Percentiles rank a stretch among this genome's conserved stretches.
These are phyloP conservation scores for Septoria petroselini DNA, from an alignment of 2,329 filamentous ascomycete species.

Conservation along the genomic window DNA sequence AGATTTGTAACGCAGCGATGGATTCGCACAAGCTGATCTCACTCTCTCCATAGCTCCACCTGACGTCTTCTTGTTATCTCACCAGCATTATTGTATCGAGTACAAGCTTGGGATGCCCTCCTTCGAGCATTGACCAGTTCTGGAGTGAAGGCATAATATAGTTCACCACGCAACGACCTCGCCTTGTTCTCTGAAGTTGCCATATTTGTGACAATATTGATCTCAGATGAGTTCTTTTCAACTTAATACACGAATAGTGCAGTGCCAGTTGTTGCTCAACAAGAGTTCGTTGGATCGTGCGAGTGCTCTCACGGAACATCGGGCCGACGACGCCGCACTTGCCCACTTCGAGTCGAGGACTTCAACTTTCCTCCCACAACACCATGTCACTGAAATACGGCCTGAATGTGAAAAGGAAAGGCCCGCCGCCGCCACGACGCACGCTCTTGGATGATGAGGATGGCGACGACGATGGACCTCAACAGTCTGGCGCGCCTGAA, in stretches of 20 bases:
- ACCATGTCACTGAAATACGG: constrained; percentile 40
- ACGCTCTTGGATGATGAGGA: constrained; percentile 32
- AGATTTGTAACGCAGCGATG: not conserved
- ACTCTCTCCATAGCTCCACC: constrained; percentile 68
- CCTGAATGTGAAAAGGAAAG: constrained; percentile 37
- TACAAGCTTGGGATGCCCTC: constrained; percentile 61
- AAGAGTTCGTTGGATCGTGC: too few species aligned
- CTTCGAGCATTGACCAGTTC: constrained; percentile 62
- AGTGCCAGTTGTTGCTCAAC: not conserved
- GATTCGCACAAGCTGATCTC: not conserved
- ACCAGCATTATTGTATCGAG: constrained; percentile 62
- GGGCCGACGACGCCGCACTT: constrained; percentile 5
- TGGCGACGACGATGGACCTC: constrained; percentile 28
- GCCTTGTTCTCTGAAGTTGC: constrained; percentile 37
- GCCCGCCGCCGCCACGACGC: constrained; percentile 24
- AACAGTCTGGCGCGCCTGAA: constrained; percentile 32
- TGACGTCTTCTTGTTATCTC: constrained; percentile 57
- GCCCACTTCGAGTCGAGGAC: constrained; percentile 1
- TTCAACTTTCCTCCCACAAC: constrained; percentile 9
- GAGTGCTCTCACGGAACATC: too few species aligned
- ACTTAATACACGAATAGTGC: too few species aligned
- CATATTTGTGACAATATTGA: not conserved
- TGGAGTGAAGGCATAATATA: constrained; percentile 72
- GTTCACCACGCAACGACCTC: constrained; percentile 45
- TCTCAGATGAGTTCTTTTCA: too few species aligned